phyloP scores from a whole-genome alignment of 805 yeast species.

The Isabelozyma heimii region DNA sequence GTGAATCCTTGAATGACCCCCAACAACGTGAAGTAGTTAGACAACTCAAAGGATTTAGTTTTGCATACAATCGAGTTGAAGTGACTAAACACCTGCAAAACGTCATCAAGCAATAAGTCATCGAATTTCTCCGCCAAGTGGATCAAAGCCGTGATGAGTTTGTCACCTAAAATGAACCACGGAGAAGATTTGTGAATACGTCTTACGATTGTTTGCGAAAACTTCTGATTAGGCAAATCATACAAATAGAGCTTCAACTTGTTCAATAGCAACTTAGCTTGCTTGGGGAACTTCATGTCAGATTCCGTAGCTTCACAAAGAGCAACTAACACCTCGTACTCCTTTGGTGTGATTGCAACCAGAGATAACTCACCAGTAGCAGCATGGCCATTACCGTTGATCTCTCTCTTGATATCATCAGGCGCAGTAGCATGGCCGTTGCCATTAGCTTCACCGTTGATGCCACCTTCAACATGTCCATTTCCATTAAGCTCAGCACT shows the following conservation, averaged over 20 bases:
- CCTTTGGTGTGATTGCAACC: constrained; percentile 48
- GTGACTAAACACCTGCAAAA: constrained; percentile 22
- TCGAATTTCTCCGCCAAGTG: constrained; percentile 26
- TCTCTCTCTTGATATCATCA: not conserved
- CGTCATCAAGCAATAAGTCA: constrained; percentile 15
- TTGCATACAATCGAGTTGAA: constrained; percentile 27
- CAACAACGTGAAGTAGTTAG: constrained; percentile 32
- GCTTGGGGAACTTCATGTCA: constrained; percentile 23
- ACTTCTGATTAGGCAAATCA: constrained; percentile 44
- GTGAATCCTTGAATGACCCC: constrained; percentile 34
- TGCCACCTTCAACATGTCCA: not conserved
- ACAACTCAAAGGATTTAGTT: constrained; percentile 15
- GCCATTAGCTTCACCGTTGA: too few species aligned
- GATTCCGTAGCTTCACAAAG: constrained; percentile 43
- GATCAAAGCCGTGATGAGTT: constrained; percentile 30
- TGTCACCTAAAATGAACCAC: constrained; percentile 33
- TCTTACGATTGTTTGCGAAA: constrained; percentile 34
- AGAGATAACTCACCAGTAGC: constrained; percentile 13
- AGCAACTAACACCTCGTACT: constrained; percentile 56
- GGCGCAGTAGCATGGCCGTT: not conserved
- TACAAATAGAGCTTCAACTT: constrained; percentile 47
- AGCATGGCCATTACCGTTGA: not conserved
- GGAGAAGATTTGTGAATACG: constrained; percentile 26
- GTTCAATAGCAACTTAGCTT: constrained; percentile 42
- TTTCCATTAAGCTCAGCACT: constrained; percentile 6